Evolutionary conservation across 768 basidiomycete species (phyloP), one percentile per base, ranked within the genome.

Genomic region (Leccinellum albellum): DNA sequence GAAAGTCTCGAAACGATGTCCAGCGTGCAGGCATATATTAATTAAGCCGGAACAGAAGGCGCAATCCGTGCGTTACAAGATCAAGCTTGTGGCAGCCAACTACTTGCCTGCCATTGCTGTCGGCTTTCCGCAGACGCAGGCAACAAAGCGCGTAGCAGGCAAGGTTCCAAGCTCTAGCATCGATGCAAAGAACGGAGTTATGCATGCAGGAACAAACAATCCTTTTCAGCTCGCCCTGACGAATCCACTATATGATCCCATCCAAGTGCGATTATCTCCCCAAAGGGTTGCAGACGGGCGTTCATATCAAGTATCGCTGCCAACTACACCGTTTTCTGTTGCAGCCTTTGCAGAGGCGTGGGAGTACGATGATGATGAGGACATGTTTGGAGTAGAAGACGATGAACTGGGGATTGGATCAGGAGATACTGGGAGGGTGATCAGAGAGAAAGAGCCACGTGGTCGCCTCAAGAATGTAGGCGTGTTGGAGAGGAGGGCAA

Each of bases 31-130:
- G 17, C 96, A 98, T 72, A 97, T 98, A 64, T 83, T 99, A 60
- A 97, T 98, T 74, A 97, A 98, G 70, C 97, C 97, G 4, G 97
- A 99, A 70, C 90, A 95, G 67, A 99, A 99, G 69, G 89, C 94
- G 0, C 92, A 94, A 64, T 94, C 91, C 17, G 88, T 91, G 35
- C 85, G 93, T 17, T 98, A 88, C 80, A 98, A 98, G 75, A 98
- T 99, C 74, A 98, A 98, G 73, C 86, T 98, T 51, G 91, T 96
- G 55, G 97, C 96, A 0, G 85, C 91, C 28, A 96, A 90, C 70
- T 98, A 98, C 73, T 79, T 99, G 15, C 97, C 97, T 1, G 83
- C 88, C 3, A 89, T 98, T 31, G 82, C 85, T 6, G 82, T 93
- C 33, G 73, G 80, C 35, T 77, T 91, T 32, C 88, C 89, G 21